Conservation (phyloP, 306 rosid genomes). For the Rubus parviflorus region DNA sequence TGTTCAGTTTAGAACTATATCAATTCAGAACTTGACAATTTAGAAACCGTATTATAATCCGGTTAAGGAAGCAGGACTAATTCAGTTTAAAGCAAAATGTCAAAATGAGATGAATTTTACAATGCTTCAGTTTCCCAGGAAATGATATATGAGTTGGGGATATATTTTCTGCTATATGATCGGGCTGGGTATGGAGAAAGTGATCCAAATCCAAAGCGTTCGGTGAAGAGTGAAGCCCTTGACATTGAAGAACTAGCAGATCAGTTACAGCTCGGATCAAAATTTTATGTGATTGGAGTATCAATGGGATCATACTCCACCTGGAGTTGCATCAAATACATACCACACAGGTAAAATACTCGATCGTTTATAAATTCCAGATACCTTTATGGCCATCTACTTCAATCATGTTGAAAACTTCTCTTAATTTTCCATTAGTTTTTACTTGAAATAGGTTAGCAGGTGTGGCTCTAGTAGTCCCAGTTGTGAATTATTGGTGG, state of each 20-base stretch:
- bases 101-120: slow-evolving; percentile 30
- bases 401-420: background rate
- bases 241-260: slow-evolving; percentile 90
- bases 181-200: slow-evolving; percentile 95
- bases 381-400: background rate
- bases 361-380: slow-evolving; percentile 11
- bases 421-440: background rate
- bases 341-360: slow-evolving; percentile 71
- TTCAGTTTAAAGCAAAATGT: slow-evolving; percentile 12
- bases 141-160: slow-evolving; percentile 65
- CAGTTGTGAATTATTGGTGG: slow-evolving; percentile 79
- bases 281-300: slow-evolving; percentile 83
- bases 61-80: background rate
- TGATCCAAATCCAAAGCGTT: slow-evolving; percentile 77
- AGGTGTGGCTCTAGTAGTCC: slow-evolving; percentile 80
- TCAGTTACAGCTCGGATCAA: slow-evolving; percentile 62
- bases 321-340: slow-evolving; percentile 88
- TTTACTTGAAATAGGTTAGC: slow-evolving; percentile 56
- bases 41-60: background rate
- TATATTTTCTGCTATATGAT: slow-evolving; percentile 75
- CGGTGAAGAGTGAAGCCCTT: slow-evolving; percentile 72
- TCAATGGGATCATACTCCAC: slow-evolving; percentile 87
- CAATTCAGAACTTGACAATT: background rate
- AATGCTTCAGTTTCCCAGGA: slow-evolving; percentile 58
- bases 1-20: background rate